phyloP scores from a whole-genome alignment of 768 basidiomycete species.

The Mycena sanguinolenta region DNA sequence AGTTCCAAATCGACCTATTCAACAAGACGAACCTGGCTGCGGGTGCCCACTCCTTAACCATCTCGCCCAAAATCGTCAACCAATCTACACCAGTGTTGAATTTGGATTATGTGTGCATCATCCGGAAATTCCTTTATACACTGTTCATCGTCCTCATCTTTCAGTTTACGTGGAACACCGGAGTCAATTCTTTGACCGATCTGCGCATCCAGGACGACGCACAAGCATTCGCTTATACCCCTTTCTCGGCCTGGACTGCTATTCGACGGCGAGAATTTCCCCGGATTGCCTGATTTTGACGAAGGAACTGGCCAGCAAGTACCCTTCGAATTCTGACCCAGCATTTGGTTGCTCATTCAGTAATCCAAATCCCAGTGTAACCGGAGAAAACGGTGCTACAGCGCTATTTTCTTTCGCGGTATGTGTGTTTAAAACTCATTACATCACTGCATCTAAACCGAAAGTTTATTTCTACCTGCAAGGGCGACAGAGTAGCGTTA shows the following conservation, averaged over 20 bases:
- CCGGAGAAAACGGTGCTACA: background rate
- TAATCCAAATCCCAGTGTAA: slow-evolving; percentile 6
- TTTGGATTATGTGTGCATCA: slow-evolving; percentile 16
- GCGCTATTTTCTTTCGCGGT: slow-evolving; percentile 10
- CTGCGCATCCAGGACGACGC: slow-evolving; percentile 21
- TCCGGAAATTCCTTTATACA: background rate
- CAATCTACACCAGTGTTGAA: background rate
- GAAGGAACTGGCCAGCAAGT: slow-evolving; percentile 24
- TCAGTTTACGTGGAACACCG: slow-evolving; percentile 22
- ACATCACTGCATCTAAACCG: background rate
- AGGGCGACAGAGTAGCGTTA: slow-evolving; percentile 27
- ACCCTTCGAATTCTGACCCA: background rate
- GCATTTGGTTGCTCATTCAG: background rate
- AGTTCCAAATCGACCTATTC: slow-evolving; percentile 23
- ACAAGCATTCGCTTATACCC: slow-evolving; percentile 15
- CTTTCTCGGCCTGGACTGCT: slow-evolving; percentile 4
- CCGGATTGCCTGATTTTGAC: slow-evolving; percentile 6
- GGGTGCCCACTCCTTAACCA: slow-evolving; percentile 2
- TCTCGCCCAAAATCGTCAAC: background rate
- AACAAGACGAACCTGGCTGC: slow-evolving; percentile 10
- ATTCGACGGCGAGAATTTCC: background rate
- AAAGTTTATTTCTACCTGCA: background rate
- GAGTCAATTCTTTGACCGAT: slow-evolving; percentile 14
- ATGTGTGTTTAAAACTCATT: too few relatives aligned
- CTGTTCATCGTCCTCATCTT: background rate